Evolutionary conservation across 179 eudicot species (phyloP).

Genomic region (Corrigiola litoralis): DNA sequence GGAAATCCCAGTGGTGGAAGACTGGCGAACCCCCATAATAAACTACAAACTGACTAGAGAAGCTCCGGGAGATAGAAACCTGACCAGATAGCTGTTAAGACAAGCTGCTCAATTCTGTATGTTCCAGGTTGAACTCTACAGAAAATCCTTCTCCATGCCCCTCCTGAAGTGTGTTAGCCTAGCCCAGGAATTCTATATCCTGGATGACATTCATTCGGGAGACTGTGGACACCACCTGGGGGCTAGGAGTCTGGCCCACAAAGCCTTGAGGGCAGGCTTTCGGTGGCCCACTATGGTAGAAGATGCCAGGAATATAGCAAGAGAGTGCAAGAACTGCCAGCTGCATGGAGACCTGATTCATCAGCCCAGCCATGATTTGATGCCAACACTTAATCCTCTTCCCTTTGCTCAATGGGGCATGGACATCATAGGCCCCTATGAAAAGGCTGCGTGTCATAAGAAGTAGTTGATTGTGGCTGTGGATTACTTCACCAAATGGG

Average conservation of each 20-base stretch:
- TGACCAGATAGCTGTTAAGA: not conserved
- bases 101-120: not conserved
- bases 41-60: too few relatives aligned
- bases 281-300: not conserved
- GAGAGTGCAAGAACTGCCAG: too few relatives aligned
- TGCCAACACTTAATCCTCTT: too few relatives aligned
- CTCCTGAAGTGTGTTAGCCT: not conserved
- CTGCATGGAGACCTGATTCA: too few relatives aligned
- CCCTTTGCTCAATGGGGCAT: too few relatives aligned
- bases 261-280: not conserved
- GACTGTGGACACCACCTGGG: not conserved
- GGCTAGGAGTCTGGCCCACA: not conserved
- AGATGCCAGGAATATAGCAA: too few relatives aligned
- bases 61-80: not conserved
- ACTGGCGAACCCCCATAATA: too few relatives aligned
- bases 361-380: too few relatives aligned
- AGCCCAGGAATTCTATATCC: not conserved
- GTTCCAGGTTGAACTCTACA: not conserved
- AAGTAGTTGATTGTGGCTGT: too few relatives aligned
- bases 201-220: not conserved
- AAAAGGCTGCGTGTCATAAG: too few relatives aligned
- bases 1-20: not conserved
- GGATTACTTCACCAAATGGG: too few relatives aligned
- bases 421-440: too few relatives aligned
- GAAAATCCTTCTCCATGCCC: not conserved